A percentile compares a stretch with the other conserved stretches of the same genome.
Evolutionary conservation across 108 stramenopile genomes (phyloP).

Genomic region (Conticribra weissflogii): DNA sequence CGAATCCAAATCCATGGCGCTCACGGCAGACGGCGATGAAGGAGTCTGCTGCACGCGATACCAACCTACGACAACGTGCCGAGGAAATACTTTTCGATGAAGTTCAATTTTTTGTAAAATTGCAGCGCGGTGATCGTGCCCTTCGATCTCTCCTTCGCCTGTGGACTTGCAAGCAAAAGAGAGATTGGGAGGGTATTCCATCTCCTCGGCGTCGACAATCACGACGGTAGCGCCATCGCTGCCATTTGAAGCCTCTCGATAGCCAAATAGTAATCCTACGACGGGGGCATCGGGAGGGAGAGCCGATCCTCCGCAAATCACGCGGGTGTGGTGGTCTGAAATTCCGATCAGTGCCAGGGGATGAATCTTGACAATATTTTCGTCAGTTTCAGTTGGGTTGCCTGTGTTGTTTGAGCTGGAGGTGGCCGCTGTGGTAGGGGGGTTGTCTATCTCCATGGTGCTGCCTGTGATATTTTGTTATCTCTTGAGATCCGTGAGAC

Average conservation of each 20-base stretch:
- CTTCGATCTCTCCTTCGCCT: slow-evolving; percentile 53
- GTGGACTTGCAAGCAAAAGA: slow-evolving; percentile 18
- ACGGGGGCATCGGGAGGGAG: slow-evolving; percentile 59
- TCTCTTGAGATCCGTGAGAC: no score
- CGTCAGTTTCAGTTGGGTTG: not conserved
- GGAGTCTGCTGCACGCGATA: slow-evolving; percentile 56
- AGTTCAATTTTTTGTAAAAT: slow-evolving; percentile 65
- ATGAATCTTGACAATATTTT: slow-evolving; percentile 40
- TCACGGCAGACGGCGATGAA: not conserved
- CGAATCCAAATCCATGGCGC: slow-evolving; percentile 4
- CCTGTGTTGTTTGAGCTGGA: not conserved
- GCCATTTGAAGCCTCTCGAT: no score
- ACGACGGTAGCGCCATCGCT: not conserved
- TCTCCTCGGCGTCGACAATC: slow-evolving; percentile 43
- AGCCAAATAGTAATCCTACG: slow-evolving; percentile 52
- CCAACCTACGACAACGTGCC: slow-evolving; percentile 81
- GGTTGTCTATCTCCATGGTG: not conserved
- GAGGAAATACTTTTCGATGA: slow-evolving; percentile 82
- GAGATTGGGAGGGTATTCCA: slow-evolving; percentile 18
- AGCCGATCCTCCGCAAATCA: slow-evolving; percentile 74
- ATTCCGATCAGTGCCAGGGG: slow-evolving; percentile 82
- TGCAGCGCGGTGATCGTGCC: slow-evolving; percentile 40
- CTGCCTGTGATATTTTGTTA: no score
- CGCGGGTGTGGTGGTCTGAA: slow-evolving; percentile 85
- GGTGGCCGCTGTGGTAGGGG: not conserved